Conservation (phyloP, 129 eudicot genomes). For the Saposhnikovia divaricata region DNA sequence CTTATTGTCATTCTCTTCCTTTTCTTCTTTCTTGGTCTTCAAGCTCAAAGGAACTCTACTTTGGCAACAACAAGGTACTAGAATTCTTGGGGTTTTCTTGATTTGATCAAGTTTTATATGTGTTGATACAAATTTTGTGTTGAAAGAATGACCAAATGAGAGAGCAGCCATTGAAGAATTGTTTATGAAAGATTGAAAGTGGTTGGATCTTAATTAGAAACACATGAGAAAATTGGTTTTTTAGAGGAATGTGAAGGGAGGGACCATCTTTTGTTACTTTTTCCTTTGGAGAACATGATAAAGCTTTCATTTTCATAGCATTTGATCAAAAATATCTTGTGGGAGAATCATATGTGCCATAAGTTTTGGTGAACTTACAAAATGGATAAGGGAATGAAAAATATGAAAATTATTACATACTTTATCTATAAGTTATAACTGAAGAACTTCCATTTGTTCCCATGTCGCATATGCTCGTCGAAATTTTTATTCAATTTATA, state of each 20-base stretch:
- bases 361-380: neutral
- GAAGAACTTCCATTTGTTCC: too few relatives aligned
- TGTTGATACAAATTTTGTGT: slow-evolving; percentile 17
- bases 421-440: too few relatives aligned
- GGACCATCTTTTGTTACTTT: slow-evolving; percentile 1
- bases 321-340: slow-evolving; percentile 29
- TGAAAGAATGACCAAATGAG: slow-evolving; percentile 30
- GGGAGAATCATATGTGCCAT: slow-evolving; percentile 17
- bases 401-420: too few relatives aligned
- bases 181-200: neutral
- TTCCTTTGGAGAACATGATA: slow-evolving; percentile 20
- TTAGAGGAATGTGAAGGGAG: neutral
- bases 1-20: neutral
- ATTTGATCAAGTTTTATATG: slow-evolving; percentile 13
- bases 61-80: slow-evolving; percentile 21
- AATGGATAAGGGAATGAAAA: neutral
- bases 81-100: slow-evolving; percentile 20
- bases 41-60: slow-evolving; percentile 23
- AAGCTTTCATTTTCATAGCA: slow-evolving; percentile 17
- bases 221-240: neutral
- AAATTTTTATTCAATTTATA: too few relatives aligned
- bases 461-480: too few relatives aligned
- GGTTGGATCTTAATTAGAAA: slow-evolving; percentile 1
- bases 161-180: slow-evolving; percentile 38
- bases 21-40: slow-evolving; percentile 9